Base-by-base conservation (phyloP, 2,329 filamentous ascomycete genomes). In the Parafenestella ontariensis region DNA sequence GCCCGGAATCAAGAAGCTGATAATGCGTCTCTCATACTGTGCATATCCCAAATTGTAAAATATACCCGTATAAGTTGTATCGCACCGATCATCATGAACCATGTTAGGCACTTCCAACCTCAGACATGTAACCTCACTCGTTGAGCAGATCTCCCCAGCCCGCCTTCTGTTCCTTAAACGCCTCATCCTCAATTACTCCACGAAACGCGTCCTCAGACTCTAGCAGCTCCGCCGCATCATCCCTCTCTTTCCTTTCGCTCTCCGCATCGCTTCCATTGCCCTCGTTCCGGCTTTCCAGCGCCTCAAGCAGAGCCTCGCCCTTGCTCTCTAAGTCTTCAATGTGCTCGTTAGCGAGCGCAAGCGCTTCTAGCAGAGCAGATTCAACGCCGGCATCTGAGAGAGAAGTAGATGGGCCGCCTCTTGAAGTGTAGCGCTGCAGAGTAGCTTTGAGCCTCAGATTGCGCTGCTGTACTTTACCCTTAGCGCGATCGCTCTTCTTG, bases 241-340 rank as follows among this genome's bases (percentile, higher is more conserved):
- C 40, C n/a, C 33, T 37, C 21, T 29, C 42, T 17, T 11, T 52
- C 41, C 28, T 49, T 45, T 26, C 54, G 42, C 43, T 49, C 46
- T 52, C 21, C n/a, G 56, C 58, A 1, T 48, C 52, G 3, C 31
- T 46, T 10, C 36, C 48, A 23, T 21, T 15, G 11, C 50, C 52
- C 5, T 56, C 56, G 23, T 50, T 23, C 21, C 40, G 36, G 26
- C 28, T 36, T 11, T 61, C 54, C 2, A 64, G 34, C 5, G 52
- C 56, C 34, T 59, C 52, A 3, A 67, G 48, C 13, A 67, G 13
- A 1, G 26, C 48, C 26, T 50, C 52, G 2, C 58, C 58, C 11
- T 23, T 59, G 1, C 2, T 24, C 46, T 64, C 62, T n/a, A 67
- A 40, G 36, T 67, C 59, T 18, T 57, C 56, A 20, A 65, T 59